Conservation (phyloP, 2,329 filamentous ascomycete species). For the Cryphonectria carpinicola region DNA sequence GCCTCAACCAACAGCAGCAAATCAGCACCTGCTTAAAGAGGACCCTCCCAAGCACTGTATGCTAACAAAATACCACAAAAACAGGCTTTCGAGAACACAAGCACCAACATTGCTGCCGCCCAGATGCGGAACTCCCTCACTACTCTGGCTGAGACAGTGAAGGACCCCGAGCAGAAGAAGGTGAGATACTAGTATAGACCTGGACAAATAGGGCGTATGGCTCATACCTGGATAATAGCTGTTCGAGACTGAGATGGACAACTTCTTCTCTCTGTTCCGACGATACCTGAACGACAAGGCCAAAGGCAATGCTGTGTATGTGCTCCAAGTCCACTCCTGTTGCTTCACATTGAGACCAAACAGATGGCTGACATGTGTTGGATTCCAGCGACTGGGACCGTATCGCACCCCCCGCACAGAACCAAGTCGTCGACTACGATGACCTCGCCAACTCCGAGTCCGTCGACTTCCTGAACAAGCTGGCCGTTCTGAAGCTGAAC, state of each 20-base stretch:
- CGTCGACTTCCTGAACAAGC: constrained; percentile 93
- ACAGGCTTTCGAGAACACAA: constrained; percentile 98
- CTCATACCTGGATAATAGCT: constrained; percentile 56
- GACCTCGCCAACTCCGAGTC: constrained; percentile 87
- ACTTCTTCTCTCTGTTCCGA: constrained; percentile 99
- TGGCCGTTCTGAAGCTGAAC: constrained; percentile 98
- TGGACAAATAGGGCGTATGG: neutral
- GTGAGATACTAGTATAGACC: constrained; percentile 50
- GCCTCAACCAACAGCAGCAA: neutral
- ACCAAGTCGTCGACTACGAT: constrained; percentile 94
- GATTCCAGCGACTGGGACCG: constrained; percentile 84
- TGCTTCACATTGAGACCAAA: constrained; percentile 30
- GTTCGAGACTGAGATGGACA: constrained; percentile 99
- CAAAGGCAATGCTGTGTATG: constrained; percentile 88
- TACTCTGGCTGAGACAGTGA: constrained; percentile 85
- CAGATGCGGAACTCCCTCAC: constrained; percentile 99
- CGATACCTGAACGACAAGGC: constrained; percentile 98
- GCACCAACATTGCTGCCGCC: constrained; percentile 94
- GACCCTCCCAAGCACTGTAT: neutral
- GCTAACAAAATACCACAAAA: constrained; percentile 12
- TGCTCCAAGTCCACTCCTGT: constrained; percentile 27
- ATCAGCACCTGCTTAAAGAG: neutral
- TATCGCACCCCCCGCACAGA: constrained; percentile 89
- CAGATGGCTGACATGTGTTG: constrained; percentile 1
- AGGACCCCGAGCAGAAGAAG: constrained; percentile 82